Percentiles rank a stretch among this genome's conserved stretches.
phyloP scores from a whole-genome alignment of 192 early-diverging fungal genomes.

The Entrophospora sp. region DNA sequence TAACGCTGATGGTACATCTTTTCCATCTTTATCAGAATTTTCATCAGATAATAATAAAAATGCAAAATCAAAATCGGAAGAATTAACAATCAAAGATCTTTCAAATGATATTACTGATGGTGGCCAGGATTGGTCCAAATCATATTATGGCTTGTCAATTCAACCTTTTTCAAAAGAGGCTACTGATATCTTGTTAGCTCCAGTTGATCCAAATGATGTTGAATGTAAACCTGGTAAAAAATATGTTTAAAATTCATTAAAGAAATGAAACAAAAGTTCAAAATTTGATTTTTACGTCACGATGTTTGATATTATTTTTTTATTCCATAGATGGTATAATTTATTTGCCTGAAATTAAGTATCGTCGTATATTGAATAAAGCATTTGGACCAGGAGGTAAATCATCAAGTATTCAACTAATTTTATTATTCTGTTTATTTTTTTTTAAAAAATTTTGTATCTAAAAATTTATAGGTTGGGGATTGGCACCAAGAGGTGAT shows the following conservation, averaged over 20 bases:
- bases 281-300: too few species aligned
- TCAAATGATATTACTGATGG: too few species aligned
- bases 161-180: slow-evolving; percentile 68
- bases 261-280: neutral
- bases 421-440: neutral
- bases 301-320: too few species aligned
- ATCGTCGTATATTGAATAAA: slow-evolving; percentile 88
- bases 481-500: slow-evolving; percentile 79
- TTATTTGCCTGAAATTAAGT: slow-evolving; percentile 96
- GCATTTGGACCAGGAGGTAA: slow-evolving; percentile 89
- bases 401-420: neutral
- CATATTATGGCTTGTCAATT: slow-evolving; percentile 62
- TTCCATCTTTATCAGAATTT: too few species aligned
- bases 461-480: slow-evolving; percentile 53
- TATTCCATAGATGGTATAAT: slow-evolving; percentile 68
- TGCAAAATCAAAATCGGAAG: too few species aligned
- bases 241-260: neutral
- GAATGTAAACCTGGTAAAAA: slow-evolving; percentile 87
- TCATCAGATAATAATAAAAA: too few species aligned
- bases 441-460: neutral
- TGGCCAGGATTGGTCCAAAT: slow-evolving; percentile 59
- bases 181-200: slow-evolving; percentile 60
- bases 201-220: slow-evolving; percentile 67
- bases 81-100: too few species aligned
- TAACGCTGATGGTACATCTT: too few species aligned